These are phyloP conservation scores for Byssothecium circinans DNA, from an alignment of 2,329 filamentous ascomycete species.

Conservation along the genomic window DNA sequence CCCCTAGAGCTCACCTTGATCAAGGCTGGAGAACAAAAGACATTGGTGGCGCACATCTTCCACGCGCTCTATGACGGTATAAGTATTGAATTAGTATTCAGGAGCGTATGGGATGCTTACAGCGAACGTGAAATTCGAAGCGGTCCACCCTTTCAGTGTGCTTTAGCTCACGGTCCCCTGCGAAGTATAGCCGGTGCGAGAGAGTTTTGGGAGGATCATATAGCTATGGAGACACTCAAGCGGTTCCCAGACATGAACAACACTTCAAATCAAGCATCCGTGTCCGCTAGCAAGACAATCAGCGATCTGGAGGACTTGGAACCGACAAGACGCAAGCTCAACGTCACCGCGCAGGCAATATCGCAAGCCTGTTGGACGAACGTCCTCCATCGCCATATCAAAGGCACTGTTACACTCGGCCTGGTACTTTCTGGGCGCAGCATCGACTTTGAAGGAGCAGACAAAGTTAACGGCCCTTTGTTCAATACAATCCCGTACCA, in stretches of 20 bases:
- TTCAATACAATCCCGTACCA: slow-evolving; percentile 88
- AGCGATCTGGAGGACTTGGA: slow-evolving; percentile 51
- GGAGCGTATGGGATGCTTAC: slow-evolving; percentile 60
- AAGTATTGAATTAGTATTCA: slow-evolving; percentile 70
- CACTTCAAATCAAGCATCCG: slow-evolving; percentile 17
- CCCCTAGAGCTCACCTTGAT: slow-evolving; percentile 59
- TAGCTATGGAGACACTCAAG: slow-evolving; percentile 45
- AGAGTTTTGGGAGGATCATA: slow-evolving; percentile 68
- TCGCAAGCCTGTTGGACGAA: slow-evolving; percentile 74
- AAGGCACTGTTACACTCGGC: slow-evolving; percentile 62
- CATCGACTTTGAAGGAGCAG: slow-evolving; percentile 66
- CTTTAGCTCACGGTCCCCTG: slow-evolving; percentile 71
- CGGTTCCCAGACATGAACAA: slow-evolving; percentile 31
- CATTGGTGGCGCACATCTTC: slow-evolving; percentile 71
- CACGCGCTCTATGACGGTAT: slow-evolving; percentile 86
- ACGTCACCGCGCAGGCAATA: slow-evolving; percentile 77
- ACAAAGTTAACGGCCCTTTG: slow-evolving; percentile 74
- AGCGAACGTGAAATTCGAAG: slow-evolving; percentile 22
- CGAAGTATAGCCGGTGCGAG: slow-evolving; percentile 50
- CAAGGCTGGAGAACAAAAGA: slow-evolving; percentile 24
- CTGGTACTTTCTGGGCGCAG: slow-evolving; percentile 78
- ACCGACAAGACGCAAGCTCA: slow-evolving; percentile 57
- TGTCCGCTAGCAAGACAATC: slow-evolving; percentile 40
- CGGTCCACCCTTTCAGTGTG: slow-evolving; percentile 63
- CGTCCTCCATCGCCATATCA: slow-evolving; percentile 58